Base-by-base conservation (phyloP, 108 stramenopile genomes). In the Aurantiochytrium sp. region DNA sequence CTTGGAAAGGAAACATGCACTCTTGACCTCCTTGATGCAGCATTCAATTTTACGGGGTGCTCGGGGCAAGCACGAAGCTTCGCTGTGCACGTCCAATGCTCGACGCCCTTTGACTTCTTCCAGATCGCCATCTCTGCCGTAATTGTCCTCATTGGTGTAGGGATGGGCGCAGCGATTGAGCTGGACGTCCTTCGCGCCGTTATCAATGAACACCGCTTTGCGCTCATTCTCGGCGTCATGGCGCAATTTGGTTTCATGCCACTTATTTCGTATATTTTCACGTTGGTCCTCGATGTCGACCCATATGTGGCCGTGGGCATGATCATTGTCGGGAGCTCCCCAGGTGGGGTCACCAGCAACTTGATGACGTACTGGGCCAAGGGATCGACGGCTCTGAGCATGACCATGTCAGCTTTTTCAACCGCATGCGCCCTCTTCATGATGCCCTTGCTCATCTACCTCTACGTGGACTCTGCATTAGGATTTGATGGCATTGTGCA, bases 211-310 rank as follows among this genome's bases (percentile, higher is more conserved):
- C 42, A 59, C 2, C 88, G 51, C 10, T 21, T 23, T 3, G 59
- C 88, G 4, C 6, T 88, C 19, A 2, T 88, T 23, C 21, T n/a
- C 35, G 89, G 89, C 58, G 28, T 89, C 45, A 51, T 47, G 4
- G 44, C 58, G 19, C 89, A 89, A 59, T 89, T 58, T 43, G 19
- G 35, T 47, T 51, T 89, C 83, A 89, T 89, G 89, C 89, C 89
- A 5, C 71, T 89, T 43, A 35, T 44, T 44, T 42, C 89, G 12
- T 89, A 14, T 5, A 42, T n/a, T 5, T 28, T 69, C 12, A 58
- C 47, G 14, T n/a, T 23, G 58, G 16, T 23, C 49, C 51, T 89
- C 58, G 59, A 69, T 18, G 21, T 89, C 42, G 43, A 43, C 43
- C 25, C 35, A 25, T 19, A 19, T 5, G 58, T 44, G 43, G 89